phyloP scores from a whole-genome alignment of 805 yeast genomes.

The Wickerhamiella kurtzmanii region DNA sequence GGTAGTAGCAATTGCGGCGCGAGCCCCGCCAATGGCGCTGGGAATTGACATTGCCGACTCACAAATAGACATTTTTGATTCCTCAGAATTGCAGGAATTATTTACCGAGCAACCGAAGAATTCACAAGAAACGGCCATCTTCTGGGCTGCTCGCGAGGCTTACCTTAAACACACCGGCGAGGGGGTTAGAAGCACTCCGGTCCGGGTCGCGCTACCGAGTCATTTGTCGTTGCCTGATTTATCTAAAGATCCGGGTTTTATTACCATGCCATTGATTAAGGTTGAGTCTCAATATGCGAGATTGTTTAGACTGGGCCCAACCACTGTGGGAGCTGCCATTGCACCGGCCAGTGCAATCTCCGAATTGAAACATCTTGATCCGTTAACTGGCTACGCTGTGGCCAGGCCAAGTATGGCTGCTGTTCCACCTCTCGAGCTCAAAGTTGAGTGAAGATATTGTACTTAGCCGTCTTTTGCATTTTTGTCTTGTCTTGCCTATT shows the following conservation, averaged over 20 bases:
- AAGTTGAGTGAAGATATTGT: not conserved
- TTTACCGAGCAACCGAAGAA: conserved; percentile 6
- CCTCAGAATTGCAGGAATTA: conserved; percentile 6
- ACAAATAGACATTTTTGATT: not conserved
- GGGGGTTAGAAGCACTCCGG: conserved; percentile 10
- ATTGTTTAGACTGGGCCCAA: conserved; percentile 6
- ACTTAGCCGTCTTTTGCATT: not conserved
- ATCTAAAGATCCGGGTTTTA: not conserved
- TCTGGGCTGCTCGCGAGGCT: conserved; percentile 21
- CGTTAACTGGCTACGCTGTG: not conserved
- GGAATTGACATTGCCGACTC: conserved; percentile 17
- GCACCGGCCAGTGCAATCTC: conserved; percentile 7
- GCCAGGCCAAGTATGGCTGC: not conserved
- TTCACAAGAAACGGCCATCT: conserved; percentile 5
- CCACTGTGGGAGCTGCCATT: conserved; percentile 11
- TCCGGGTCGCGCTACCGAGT: conserved; percentile 9
- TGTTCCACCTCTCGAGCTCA: not conserved
- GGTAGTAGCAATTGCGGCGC: conserved; percentile 13
- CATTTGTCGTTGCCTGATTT: conserved; percentile 10
- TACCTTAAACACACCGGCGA: conserved; percentile 16
- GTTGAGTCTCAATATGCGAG: conserved; percentile 11
- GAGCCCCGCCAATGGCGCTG: conserved; percentile 5
- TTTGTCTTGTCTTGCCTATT: too few relatives aligned
- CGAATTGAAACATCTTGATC: conserved; percentile 2
- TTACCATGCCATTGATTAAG: conserved; percentile 12